phyloP scores from a whole-genome alignment of 192 early-diverging fungal genomes.

The Nowakowskiella sp. region DNA sequence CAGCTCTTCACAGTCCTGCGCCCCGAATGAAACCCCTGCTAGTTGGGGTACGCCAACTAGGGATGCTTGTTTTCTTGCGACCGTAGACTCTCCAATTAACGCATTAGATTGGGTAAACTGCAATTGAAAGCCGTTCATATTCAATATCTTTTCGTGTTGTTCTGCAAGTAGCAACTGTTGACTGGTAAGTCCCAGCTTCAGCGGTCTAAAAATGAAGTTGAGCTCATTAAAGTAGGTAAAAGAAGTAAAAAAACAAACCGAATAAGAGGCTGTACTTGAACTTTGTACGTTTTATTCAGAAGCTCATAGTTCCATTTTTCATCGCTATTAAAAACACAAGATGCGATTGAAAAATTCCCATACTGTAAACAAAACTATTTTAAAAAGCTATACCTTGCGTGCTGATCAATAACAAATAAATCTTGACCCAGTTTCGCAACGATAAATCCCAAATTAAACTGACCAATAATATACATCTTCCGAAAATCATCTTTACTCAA shows the following conservation, averaged over 20 bases:
- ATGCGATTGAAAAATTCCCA: neutral
- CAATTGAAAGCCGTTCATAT: conserved; percentile 6
- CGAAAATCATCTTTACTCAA: conserved; percentile 76
- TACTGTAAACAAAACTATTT: conserved; percentile 1
- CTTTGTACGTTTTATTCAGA: conserved; percentile 50
- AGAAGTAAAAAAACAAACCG: conserved; percentile 25
- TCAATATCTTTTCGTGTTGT: conserved; percentile 61
- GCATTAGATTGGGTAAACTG: neutral
- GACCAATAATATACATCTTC: conserved; percentile 81
- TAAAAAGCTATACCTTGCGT: conserved; percentile 55
- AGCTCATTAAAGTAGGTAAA: conserved; percentile 2
- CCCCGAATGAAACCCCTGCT: conserved; percentile 64
- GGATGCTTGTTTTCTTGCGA: conserved; percentile 53
- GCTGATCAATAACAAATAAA: conserved; percentile 95
- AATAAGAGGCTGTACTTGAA: conserved; percentile 62
- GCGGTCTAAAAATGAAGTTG: conserved; percentile 45
- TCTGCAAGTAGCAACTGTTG: conserved; percentile 72
- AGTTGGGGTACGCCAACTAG: conserved; percentile 62
- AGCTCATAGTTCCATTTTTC: conserved; percentile 96
- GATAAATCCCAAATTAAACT: conserved; percentile 98
- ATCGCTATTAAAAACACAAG: conserved; percentile 44
- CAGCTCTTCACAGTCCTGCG: conserved; percentile 68
- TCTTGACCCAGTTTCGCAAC: conserved; percentile 57
- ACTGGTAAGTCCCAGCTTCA: conserved; percentile 58
- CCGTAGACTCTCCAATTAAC: conserved; percentile 6